Base-by-base conservation (phyloP, 345 rosid species). In the Eucalyptus pumila region DNA sequence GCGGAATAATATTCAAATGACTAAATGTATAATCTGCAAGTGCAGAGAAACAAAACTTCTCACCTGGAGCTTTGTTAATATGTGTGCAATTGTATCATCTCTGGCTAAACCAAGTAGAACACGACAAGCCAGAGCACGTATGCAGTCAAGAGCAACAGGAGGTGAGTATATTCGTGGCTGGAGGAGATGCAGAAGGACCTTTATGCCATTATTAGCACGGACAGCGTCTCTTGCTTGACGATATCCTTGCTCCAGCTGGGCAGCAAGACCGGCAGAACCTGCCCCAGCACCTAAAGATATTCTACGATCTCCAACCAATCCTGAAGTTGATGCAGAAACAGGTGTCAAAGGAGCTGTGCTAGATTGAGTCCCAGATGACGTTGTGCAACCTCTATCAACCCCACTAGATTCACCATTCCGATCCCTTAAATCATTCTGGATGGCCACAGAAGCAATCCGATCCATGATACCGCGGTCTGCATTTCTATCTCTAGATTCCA, bases 231-330 rank as follows among this genome's bases (percentile, higher is more conserved):
- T 96, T 76, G 99, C 99, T 91, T 93, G 97, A 90, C 99, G 94
- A 94, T 98, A 98, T 86, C 96, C 98, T 91, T 96, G 98, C 92
- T 98, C 99, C 94, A 98, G 94, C 91, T 97, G 97, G 48, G 99
- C 97, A 90, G 99, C 99, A 92, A 98, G 98, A 87, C 99, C 99
- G 86, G 99, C 98, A 89, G 94, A 95, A 90, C 99, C 99, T n/a
- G 99, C 95, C 88, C 98, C 99, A 87, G 95, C 95, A 91, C 99
- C 99, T 90, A 98, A 92, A 90, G 95, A 97, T 93, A 98, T 98
- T 90, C 99, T 95, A 58, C 98, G 93, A 91, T 97, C 99, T 88
- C 99, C 99, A 89, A 98, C 99, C 93, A 98, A 93, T 89, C 99
- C 97, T 72, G 99, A 98, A 56, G 98, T 88, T 83, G 94, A 91